A percentile compares a stretch with the other conserved stretches of the same genome.
Conservation (phyloP, 495 filamentous ascomycete genomes). For the Cetradonia linearis region DNA sequence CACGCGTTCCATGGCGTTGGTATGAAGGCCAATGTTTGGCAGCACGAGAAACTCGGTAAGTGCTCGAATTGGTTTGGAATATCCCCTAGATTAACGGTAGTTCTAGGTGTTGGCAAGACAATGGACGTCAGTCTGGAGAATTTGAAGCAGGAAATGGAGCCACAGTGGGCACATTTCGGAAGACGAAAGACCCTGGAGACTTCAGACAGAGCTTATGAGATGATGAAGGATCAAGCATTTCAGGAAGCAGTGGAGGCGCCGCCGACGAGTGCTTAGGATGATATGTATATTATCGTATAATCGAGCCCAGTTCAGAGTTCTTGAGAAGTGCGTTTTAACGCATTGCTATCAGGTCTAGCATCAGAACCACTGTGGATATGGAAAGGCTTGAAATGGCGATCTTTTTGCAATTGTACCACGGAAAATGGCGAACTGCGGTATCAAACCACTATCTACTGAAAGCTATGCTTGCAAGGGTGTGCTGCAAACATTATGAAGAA, state of each 20-base stretch:
- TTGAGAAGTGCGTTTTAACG: neutral
- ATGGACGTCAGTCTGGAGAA: slow-evolving; percentile 53
- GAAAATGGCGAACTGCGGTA: neutral
- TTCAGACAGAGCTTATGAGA: slow-evolving; percentile 44
- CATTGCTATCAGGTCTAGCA: neutral
- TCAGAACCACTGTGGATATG: neutral
- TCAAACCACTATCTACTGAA: neutral
- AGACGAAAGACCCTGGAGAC: slow-evolving; percentile 41
- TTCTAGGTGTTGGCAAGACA: slow-evolving; percentile 52
- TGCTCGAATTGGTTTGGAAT: neutral
- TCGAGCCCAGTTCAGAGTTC: neutral
- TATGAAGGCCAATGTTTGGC: slow-evolving; percentile 98
- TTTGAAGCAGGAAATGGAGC: slow-evolving; percentile 48
- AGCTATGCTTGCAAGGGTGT: neutral
- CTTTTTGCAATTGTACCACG: neutral
- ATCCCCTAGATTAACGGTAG: slow-evolving; percentile 1
- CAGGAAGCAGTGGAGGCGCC: slow-evolving; percentile 14
- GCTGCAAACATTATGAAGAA: neutral
- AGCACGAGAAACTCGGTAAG: slow-evolving; percentile 62
- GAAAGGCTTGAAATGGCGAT: neutral
- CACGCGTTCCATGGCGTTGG: slow-evolving; percentile 88
- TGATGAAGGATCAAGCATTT: slow-evolving; percentile 43
- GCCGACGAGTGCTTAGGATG: neutral
- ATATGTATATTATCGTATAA: neutral
- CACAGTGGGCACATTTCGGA: slow-evolving; percentile 55